Percentiles rank a stretch among this genome's conserved stretches.
These are phyloP conservation scores for Podaxis mareebaensis DNA, from an alignment of 768 basidiomycete genomes.

Conservation along the genomic window DNA sequence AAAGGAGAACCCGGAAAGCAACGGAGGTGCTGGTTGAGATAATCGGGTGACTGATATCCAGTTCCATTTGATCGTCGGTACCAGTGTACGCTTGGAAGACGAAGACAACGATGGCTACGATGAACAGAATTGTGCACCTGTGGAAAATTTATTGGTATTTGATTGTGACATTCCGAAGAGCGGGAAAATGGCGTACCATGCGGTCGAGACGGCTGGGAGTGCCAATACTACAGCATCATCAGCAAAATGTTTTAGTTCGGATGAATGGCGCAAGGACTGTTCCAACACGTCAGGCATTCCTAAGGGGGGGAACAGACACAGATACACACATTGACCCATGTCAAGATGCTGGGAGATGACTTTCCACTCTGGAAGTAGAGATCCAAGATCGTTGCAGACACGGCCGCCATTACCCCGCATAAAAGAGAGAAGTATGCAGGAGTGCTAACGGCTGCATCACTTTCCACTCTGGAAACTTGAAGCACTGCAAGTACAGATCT, in stretches of 20 bases:
- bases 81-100: not conserved
- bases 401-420: conserved; percentile 5
- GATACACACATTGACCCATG: conserved; percentile 4
- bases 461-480: conserved; percentile 10
- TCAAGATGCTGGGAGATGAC: conserved; percentile 4
- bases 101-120: conserved; percentile 6
- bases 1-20: conserved; percentile 2
- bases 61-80: not conserved
- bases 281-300: not conserved
- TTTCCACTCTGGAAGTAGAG: conserved; percentile 13
- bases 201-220: conserved; percentile 11
- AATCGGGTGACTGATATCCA: not conserved
- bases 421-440: conserved; percentile 7
- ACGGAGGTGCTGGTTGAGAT: not conserved
- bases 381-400: conserved; percentile 12
- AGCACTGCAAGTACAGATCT: conserved; percentile 12
- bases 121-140: conserved; percentile 10
- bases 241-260: not conserved
- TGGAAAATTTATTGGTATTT: not conserved
- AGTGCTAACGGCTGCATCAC: not conserved
- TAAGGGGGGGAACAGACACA: not conserved
- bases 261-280: not conserved
- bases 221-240: conserved; percentile 6
- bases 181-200: not conserved
- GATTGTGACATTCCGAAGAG: not conserved